These are phyloP conservation scores for Termitomyces titanicus DNA, from an alignment of 768 basidiomycete genomes.

Conservation along the genomic window DNA sequence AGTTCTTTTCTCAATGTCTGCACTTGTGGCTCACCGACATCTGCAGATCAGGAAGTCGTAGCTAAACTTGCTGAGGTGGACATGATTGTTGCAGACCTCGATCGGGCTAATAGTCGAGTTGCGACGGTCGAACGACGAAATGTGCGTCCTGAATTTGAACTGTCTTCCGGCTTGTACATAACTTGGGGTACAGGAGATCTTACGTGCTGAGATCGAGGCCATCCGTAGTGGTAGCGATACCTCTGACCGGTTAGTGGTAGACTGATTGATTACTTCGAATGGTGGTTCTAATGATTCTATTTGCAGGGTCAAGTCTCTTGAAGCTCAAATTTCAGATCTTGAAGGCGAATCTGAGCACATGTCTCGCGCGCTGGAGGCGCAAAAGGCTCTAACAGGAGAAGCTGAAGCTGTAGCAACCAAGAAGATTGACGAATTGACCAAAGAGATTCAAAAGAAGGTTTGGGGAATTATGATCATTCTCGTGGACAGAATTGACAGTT, in stretches of 20 bases:
- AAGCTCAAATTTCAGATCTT: constrained; percentile 68
- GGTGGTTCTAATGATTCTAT: not conserved
- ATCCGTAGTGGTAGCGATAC: constrained; percentile 76
- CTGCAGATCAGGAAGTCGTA: constrained; percentile 83
- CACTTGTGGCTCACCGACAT: not conserved
- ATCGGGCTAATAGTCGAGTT: constrained; percentile 91
- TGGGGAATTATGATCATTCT: not conserved
- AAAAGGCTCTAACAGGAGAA: constrained; percentile 47
- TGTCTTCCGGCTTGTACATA: not conserved
- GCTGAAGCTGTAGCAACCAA: constrained; percentile 45
- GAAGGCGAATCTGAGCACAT: constrained; percentile 75
- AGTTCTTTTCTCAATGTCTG: not conserved
- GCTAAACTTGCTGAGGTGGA: constrained; percentile 91
- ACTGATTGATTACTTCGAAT: not conserved
- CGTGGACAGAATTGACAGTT: not conserved
- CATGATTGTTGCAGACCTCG: constrained; percentile 91
- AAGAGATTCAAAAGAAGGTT: constrained; percentile 58
- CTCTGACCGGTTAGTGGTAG: constrained; percentile 58
- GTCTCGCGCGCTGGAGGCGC: constrained; percentile 60
- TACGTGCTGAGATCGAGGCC: constrained; percentile 92
- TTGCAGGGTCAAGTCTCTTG: constrained; percentile 64
- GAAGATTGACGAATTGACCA: constrained; percentile 55
- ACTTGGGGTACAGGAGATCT: constrained; percentile 62
- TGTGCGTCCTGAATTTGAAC: constrained; percentile 37
- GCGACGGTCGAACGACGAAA: constrained; percentile 92